These are phyloP conservation scores for Curvularia spicifera DNA, from an alignment of 2,329 filamentous ascomycete genomes.

Conservation along the genomic window DNA sequence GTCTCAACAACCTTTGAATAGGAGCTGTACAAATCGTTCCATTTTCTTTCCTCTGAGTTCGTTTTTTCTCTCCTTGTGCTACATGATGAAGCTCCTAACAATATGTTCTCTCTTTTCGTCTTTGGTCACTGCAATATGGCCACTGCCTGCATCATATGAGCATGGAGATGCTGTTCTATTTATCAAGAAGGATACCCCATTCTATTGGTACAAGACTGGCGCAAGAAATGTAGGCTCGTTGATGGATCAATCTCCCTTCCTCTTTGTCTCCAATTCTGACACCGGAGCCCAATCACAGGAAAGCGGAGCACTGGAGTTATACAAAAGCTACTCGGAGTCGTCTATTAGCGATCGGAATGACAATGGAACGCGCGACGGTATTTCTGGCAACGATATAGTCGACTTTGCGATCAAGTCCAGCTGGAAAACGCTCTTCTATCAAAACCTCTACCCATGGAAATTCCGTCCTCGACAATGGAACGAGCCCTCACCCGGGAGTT, in stretches of 20 bases:
- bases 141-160: conserved; percentile 48
- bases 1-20: background rate
- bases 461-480: conserved; percentile 68
- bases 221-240: conserved; percentile 40
- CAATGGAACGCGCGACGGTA: background rate
- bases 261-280: conserved; percentile 32
- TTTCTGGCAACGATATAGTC: conserved; percentile 59
- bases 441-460: conserved; percentile 79
- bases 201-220: conserved; percentile 46
- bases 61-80: background rate
- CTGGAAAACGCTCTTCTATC: conserved; percentile 67
- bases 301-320: conserved; percentile 14
- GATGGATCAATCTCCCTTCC: conserved; percentile 21
- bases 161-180: conserved; percentile 51
- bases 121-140: conserved; percentile 52
- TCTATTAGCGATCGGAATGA: conserved; percentile 6
- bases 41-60: background rate
- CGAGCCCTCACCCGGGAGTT: conserved; percentile 62
- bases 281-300: conserved; percentile 16
- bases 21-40: background rate
- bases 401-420: conserved; percentile 60
- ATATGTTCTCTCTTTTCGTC: conserved; percentile 27
- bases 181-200: conserved; percentile 47
- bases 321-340: conserved; percentile 18
- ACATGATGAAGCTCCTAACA: conserved; percentile 34